Percentiles rank a stretch among this genome's conserved stretches.
Evolutionary conservation across 2,329 filamentous ascomycete genomes (phyloP).

Genomic region (Monosporascus cannonballus): DNA sequence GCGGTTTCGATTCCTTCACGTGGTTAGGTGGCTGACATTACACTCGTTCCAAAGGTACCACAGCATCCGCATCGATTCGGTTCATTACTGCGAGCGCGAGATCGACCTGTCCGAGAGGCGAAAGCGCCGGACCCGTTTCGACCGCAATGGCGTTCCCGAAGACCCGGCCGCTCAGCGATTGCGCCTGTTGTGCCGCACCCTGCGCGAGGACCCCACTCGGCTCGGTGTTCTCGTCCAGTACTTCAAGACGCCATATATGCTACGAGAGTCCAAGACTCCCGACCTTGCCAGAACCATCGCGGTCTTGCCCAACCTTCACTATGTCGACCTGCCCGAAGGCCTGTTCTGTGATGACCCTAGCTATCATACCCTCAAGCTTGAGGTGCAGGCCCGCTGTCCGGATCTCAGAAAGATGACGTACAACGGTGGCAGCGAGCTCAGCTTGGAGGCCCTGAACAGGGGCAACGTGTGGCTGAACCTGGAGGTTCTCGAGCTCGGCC

Average conservation of each 20-base stretch:
- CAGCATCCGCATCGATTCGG: slow-evolving; percentile 85
- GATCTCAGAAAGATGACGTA: slow-evolving; percentile 89
- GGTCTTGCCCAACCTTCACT: slow-evolving; percentile 76
- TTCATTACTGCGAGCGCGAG: slow-evolving; percentile 91
- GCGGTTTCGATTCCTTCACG: background rate
- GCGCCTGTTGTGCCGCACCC: slow-evolving; percentile 71
- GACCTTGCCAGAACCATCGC: slow-evolving; percentile 82
- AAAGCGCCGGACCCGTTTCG: slow-evolving; percentile 65
- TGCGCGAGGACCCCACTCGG: slow-evolving; percentile 66
- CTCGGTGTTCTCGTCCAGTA: slow-evolving; percentile 68
- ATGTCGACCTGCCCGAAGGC: slow-evolving; percentile 85
- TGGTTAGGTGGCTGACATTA: background rate
- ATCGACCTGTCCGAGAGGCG: slow-evolving; percentile 73
- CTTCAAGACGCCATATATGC: slow-evolving; percentile 92
- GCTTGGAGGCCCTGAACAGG: slow-evolving; percentile 63
- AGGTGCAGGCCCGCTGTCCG: slow-evolving; percentile 76
- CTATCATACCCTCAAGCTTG: slow-evolving; percentile 71
- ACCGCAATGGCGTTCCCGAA: slow-evolving; percentile 72
- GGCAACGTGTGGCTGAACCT: slow-evolving; percentile 63
- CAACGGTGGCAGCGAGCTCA: slow-evolving; percentile 68
- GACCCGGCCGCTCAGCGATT: slow-evolving; percentile 74
- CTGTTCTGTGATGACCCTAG: slow-evolving; percentile 75
- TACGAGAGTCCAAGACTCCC: slow-evolving; percentile 77
- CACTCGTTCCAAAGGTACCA: slow-evolving; percentile 55
- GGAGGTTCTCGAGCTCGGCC: slow-evolving; percentile 65